A percentile compares a stretch with the other conserved stretches of the same genome.
These are phyloP conservation scores for Fusarium pseudonygamai DNA, from an alignment of 2,329 filamentous ascomycete genomes.

Conservation along the genomic window DNA sequence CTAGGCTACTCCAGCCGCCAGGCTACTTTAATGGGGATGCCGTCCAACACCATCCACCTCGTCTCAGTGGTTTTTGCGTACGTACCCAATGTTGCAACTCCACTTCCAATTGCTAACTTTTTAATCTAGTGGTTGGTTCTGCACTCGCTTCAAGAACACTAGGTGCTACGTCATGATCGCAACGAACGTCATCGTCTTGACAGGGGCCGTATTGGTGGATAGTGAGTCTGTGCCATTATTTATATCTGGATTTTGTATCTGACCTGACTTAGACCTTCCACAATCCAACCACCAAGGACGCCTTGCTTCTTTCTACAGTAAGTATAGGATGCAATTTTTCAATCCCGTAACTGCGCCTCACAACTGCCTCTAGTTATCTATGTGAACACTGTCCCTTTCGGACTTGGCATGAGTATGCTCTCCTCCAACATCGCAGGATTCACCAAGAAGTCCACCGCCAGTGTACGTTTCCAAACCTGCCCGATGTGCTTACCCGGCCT, in stretches of 20 bases:
- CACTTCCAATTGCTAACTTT: accelerated
- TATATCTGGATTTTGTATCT: accelerated
- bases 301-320: not conserved
- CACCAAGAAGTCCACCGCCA: not conserved
- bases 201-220: not conserved
- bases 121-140: not conserved
- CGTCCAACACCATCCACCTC: not conserved
- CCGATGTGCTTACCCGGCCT: too few species aligned
- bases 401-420: not conserved
- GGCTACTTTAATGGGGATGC: not conserved
- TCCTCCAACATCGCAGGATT: not conserved
- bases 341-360: too few species aligned
- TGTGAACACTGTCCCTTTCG: not conserved
- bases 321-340: too few species aligned
- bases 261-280: not conserved
- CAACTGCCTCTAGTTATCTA: not conserved
- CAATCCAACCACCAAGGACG: not conserved
- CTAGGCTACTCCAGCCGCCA: not conserved
- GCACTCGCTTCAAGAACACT: not conserved
- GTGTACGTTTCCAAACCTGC: not conserved
- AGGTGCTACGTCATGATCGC: not conserved
- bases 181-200: not conserved
- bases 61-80: not conserved
- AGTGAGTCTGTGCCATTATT: not conserved
- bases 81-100: accelerated